Conservation (phyloP, 2,329 filamentous ascomycete species). For the Fusarium continuum region DNA sequence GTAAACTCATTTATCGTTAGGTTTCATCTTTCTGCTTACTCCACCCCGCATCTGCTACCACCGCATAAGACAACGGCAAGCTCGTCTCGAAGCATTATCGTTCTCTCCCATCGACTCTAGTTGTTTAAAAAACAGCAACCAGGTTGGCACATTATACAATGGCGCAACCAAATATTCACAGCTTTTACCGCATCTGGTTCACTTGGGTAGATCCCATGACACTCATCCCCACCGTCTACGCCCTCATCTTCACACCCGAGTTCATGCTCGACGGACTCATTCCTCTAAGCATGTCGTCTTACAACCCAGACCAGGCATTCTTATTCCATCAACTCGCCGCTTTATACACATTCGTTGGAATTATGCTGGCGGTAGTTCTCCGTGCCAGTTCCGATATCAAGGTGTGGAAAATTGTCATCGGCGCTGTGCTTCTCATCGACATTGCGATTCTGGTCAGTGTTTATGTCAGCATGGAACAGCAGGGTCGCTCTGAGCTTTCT, state of each 20-base stretch:
- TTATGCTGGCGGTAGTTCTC: conserved; percentile 19
- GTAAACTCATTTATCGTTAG: neutral
- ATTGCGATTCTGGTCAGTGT: conserved; percentile 26
- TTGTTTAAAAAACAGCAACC: neutral
- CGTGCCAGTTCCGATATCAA: conserved; percentile 27
- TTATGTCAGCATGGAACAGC: conserved; percentile 31
- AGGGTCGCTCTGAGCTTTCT: conserved; percentile 10
- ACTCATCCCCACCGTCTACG: conserved; percentile 24
- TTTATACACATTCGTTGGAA: conserved; percentile 26
- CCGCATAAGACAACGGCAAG: neutral
- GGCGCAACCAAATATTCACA: conserved; percentile 2
- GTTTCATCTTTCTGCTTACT: neutral
- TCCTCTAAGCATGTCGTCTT: conserved; percentile 14
- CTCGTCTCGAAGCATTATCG: neutral
- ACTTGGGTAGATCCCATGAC: conserved; percentile 32
- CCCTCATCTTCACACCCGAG: conserved; percentile 21
- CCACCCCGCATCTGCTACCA: neutral
- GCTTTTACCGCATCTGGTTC: conserved; percentile 40
- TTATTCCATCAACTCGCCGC: conserved; percentile 38
- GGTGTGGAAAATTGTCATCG: conserved; percentile 34
- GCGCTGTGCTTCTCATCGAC: conserved; percentile 31
- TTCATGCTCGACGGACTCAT: conserved; percentile 34
- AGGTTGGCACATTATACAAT: neutral
- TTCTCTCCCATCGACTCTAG: neutral
- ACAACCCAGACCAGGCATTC: conserved; percentile 35